Evolutionary conservation across 2,329 filamentous ascomycete genomes (phyloP), one percentile per base, ranked within the genome.

Genomic region (Colletotrichum orchidophilum): DNA sequence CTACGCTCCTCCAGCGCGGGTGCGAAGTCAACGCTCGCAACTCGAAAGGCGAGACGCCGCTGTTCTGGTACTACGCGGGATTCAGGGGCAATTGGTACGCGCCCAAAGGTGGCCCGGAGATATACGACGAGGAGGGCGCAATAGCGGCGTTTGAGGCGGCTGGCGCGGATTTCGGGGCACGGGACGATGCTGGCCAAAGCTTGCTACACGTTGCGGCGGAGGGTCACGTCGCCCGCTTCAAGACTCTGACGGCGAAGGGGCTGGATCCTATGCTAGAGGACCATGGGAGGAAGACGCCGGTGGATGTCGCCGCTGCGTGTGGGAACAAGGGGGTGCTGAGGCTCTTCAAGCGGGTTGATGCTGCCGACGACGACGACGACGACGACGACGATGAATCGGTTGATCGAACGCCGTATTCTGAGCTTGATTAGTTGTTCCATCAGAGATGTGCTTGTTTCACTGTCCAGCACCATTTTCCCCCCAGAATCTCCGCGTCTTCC

Each of bases 281-380:
- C 50, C 27, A 74, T 7, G 67, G 64, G 42, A 74, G 77, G 39
- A 74, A 76, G 73, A 80, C 78, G 15, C 68, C 78, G 15, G 73
- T 81, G 52, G 80, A 82, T 74, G 75, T 79, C 1, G 81, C 81
- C 18, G 80, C 78, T 26, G 78, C 77, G 12, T 77, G 70, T 64
- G 74, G 72, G 11, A 79, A 79, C 9, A 50, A 66, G n/a, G 63
- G 62, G 1, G 71, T 80, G 7, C 46, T 82, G 61, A 73, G 64
- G 15, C 18, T 81, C n/a, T 81, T 81, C 73, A 73, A 76, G 9
- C 9, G 31, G 31, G 24, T 33, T 6, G 60, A 39, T 57, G 35
- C 12, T 21, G 35, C n/a, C 27, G 58, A 61, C n/a, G 54, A 35
- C 29, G 3, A 5, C 13, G 11, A 57, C 1, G 15, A 12, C 15